Evolutionary conservation across 768 basidiomycete species (phyloP).

Genomic region (Crepidotus variabilis): DNA sequence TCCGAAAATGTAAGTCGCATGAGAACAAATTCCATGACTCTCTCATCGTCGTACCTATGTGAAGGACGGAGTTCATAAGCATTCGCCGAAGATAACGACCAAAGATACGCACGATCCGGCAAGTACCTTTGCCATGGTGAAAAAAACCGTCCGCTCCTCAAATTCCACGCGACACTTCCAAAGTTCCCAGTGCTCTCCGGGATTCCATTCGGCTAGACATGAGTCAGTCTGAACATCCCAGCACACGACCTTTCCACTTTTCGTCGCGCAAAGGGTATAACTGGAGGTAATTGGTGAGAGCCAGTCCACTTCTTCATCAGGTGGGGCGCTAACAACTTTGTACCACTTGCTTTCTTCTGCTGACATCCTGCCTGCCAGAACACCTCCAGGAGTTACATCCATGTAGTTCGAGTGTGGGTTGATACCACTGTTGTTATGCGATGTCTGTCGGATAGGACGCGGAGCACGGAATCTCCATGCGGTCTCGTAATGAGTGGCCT

Average conservation of each 20-base stretch:
- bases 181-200: slow-evolving; percentile 59
- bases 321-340: slow-evolving; percentile 64
- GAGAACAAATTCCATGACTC: slow-evolving; percentile 68
- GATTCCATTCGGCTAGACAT: slow-evolving; percentile 69
- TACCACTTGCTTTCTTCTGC: slow-evolving; percentile 46
- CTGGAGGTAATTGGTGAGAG: slow-evolving; percentile 72
- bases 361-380: slow-evolving; percentile 9
- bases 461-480: slow-evolving; percentile 63
- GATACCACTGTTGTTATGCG: slow-evolving; percentile 22
- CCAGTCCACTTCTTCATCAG: slow-evolving; percentile 71
- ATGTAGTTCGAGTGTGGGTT: slow-evolving; percentile 35
- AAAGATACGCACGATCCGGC: slow-evolving; percentile 39
- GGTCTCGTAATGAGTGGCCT: slow-evolving; percentile 55
- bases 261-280: slow-evolving; percentile 75
- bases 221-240: slow-evolving; percentile 67
- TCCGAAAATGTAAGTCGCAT: slow-evolving; percentile 65
- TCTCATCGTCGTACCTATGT: slow-evolving; percentile 51
- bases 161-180: slow-evolving; percentile 82
- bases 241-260: slow-evolving; percentile 71
- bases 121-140: slow-evolving; percentile 70
- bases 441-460: slow-evolving; percentile 36
- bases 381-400: slow-evolving; percentile 21
- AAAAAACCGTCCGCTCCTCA: slow-evolving; percentile 65
- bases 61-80: slow-evolving; percentile 1
- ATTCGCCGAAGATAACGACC: neutral